These are phyloP conservation scores for Phaffia tasmanica DNA, from an alignment of 768 basidiomycete genomes.

Conservation along the genomic window DNA sequence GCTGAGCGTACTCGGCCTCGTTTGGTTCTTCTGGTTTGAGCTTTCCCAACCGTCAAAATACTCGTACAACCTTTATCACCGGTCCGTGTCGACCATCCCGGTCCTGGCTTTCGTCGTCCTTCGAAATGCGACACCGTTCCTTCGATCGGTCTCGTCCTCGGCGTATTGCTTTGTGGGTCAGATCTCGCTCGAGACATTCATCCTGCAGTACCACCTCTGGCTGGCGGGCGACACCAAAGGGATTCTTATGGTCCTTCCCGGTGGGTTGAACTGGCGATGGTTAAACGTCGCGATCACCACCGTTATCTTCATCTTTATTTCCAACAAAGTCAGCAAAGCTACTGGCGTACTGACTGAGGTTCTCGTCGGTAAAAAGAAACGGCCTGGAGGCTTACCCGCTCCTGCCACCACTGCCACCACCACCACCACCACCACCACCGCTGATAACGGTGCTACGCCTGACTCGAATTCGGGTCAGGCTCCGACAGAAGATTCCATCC, in stretches of 20 bases:
- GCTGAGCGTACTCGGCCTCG: constrained; percentile 47
- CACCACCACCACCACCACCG: not conserved
- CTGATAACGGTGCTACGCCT: not conserved
- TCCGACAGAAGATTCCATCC: constrained; percentile 8
- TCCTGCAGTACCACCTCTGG: constrained; percentile 78
- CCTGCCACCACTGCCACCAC: constrained; percentile 1
- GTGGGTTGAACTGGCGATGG: constrained; percentile 53
- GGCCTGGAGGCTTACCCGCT: constrained; percentile 1
- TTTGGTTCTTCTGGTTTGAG: constrained; percentile 78
- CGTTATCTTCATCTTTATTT: constrained; percentile 67
- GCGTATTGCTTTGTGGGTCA: constrained; percentile 70
- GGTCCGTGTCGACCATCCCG: constrained; percentile 69
- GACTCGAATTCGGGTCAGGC: not conserved
- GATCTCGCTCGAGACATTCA: constrained; percentile 83
- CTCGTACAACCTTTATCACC: constrained; percentile 75
- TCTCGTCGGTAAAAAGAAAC: constrained; percentile 39
- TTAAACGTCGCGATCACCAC: constrained; percentile 67
- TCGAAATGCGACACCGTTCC: constrained; percentile 59
- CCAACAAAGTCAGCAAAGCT: constrained; percentile 62
- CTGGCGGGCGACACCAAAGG: constrained; percentile 69
- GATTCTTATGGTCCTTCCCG: constrained; percentile 65
- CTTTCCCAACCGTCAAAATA: constrained; percentile 66
- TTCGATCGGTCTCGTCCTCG: constrained; percentile 59
- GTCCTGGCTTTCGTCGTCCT: constrained; percentile 61
- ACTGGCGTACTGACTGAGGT: constrained; percentile 57